Evolutionary conservation across 805 yeast species (phyloP), one percentile per base, ranked within the genome.

Genomic region (Kodamaea jinghongensis): DNA sequence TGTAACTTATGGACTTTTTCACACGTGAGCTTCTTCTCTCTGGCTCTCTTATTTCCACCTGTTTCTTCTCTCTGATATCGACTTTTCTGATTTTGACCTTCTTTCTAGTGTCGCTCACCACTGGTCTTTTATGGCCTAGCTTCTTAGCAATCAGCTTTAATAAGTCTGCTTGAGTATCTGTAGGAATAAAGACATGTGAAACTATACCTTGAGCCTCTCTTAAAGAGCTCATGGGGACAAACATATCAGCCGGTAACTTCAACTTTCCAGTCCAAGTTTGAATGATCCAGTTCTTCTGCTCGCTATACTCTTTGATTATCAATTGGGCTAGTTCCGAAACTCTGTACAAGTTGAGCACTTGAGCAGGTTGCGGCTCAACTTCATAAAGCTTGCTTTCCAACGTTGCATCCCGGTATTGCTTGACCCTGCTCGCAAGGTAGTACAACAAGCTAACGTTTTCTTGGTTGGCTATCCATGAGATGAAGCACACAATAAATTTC

Each of bases 191-290:
- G 2, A 78, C 71, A 13, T 66, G 76, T 3, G 78, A 67, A 0
- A 81, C 72, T 14, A 80, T 65, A 10, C 58, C 61, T 44, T 79
- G 83, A 2, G 87, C 83, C 44, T 79, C 83, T 11, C 67, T 62
- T 2, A 75, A 55, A n/a, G 75, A 67, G 6, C 67, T 65, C 70
- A 83, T 78, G 1, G 85, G 78, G n/a, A 70, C 63, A 59, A 74
- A 87, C 6, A 86, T 55, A 53, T 88, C 96, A n/a, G 71, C 61
- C 0, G 91, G 82, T 13, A 88, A 58, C 13, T 77, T 75, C 12
- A 84, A 58, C 50, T 82, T 84, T 1, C 91, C 95, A 0, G 96
- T 95, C 79, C 90, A 89, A 0, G 89, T 79, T 16, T 81, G 76
- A 41, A 85, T 67, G 15, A 75, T 74, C 95, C 96, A 87, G 32